Conservation (phyloP, 768 basidiomycete species). For the Crassisporium funariophilum region DNA sequence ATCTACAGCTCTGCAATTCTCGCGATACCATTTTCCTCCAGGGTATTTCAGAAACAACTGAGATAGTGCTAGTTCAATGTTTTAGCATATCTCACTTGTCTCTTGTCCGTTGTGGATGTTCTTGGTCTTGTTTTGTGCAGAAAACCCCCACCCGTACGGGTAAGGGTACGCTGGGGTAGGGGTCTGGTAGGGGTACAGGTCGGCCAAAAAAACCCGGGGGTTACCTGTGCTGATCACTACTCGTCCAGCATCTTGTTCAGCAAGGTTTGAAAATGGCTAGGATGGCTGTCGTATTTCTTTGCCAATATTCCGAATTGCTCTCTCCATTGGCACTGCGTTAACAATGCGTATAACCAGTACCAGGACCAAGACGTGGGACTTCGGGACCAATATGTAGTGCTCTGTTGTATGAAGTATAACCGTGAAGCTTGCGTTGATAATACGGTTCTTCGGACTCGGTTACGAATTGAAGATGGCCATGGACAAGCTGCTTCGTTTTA, state of each 20-base stretch:
- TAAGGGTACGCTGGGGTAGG: too few species aligned
- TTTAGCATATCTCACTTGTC: too few species aligned
- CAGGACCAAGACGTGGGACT: slow-evolving; percentile 26
- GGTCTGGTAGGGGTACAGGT: too few species aligned
- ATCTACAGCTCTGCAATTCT: slow-evolving; percentile 58
- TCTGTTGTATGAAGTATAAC: slow-evolving; percentile 36
- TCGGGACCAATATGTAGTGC: slow-evolving; percentile 34
- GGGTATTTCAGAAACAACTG: slow-evolving; percentile 63
- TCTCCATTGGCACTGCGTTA: slow-evolving; percentile 37
- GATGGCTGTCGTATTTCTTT: slow-evolving; percentile 22
- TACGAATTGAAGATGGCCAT: slow-evolving; percentile 28
- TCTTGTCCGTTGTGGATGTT: too few species aligned
- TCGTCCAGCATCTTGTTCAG: slow-evolving; percentile 9
- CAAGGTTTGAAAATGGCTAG: slow-evolving; percentile 16
- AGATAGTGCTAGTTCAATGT: slow-evolving; percentile 63
- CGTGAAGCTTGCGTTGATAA: slow-evolving; percentile 22
- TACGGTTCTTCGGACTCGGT: slow-evolving; percentile 39
- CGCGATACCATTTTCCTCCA: slow-evolving; percentile 72
- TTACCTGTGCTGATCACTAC: too few species aligned
- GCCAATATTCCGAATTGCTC: slow-evolving; percentile 29
- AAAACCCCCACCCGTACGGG: too few species aligned
- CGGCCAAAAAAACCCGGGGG: too few species aligned
- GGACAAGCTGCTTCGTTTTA: slow-evolving; percentile 14
- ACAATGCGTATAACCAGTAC: slow-evolving; percentile 20
- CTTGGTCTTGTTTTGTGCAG: too few species aligned